Evolutionary conservation across 2,329 filamentous ascomycete genomes (phyloP).

Genomic region (Parascedosporium putredinis): DNA sequence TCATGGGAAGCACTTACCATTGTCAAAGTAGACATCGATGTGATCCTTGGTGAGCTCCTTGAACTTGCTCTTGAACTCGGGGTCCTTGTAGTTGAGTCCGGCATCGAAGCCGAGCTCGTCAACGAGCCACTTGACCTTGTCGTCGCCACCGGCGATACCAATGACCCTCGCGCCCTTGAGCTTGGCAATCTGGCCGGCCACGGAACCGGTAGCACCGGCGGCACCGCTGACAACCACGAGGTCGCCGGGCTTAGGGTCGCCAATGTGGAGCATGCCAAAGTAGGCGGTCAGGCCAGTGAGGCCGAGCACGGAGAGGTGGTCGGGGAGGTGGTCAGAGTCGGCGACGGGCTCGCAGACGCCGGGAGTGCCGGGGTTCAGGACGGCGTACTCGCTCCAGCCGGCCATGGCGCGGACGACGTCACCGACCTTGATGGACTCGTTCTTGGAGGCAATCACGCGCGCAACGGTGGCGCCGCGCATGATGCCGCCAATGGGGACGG

Average conservation of each 20-base stretch:
- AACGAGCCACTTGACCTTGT: slow-evolving; percentile 57
- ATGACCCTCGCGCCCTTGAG: slow-evolving; percentile 53
- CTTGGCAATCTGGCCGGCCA: slow-evolving; percentile 71
- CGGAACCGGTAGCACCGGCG: slow-evolving; percentile 66
- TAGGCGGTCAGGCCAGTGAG: slow-evolving; percentile 66
- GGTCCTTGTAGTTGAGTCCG: slow-evolving; percentile 59
- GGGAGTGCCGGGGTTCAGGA: slow-evolving; percentile 42
- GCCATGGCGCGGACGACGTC: slow-evolving; percentile 42
- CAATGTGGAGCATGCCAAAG: slow-evolving; percentile 62
- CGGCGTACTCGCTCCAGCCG: slow-evolving; percentile 59
- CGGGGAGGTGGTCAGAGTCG: slow-evolving; percentile 32
- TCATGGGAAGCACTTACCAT: slow-evolving; percentile 24
- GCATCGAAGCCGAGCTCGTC: slow-evolving; percentile 56
- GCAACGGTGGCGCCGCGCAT: slow-evolving; percentile 57
- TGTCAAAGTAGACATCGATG: slow-evolving; percentile 66
- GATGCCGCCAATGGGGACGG: slow-evolving; percentile 54
- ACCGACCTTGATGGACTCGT: slow-evolving; percentile 41
- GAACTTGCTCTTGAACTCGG: slow-evolving; percentile 50
- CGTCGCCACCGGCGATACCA: slow-evolving; percentile 54
- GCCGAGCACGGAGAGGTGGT: slow-evolving; percentile 53
- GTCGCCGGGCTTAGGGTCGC: slow-evolving; percentile 56
- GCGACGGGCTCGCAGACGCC: slow-evolving; percentile 19
- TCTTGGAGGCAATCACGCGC: slow-evolving; percentile 52
- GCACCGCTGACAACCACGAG: slow-evolving; percentile 70
- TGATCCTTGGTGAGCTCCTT: slow-evolving; percentile 44